Conservation (phyloP, 257 asterid genomes). For the Przewalskia tangutica region DNA sequence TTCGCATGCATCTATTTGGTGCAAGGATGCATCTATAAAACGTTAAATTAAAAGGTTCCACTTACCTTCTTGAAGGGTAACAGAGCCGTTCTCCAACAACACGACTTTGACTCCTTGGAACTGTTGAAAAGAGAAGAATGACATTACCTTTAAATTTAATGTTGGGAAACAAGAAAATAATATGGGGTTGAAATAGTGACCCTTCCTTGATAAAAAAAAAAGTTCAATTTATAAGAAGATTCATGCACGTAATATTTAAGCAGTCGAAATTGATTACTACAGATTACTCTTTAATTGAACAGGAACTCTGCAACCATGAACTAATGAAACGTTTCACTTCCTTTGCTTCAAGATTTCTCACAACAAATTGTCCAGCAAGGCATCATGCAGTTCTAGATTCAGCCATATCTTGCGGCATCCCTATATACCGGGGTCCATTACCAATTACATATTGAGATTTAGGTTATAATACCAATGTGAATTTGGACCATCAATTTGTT, state of each 20-base stretch:
- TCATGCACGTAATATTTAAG: not conserved
- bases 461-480: not conserved
- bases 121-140: not conserved
- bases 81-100: conserved; percentile 42
- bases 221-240: not conserved
- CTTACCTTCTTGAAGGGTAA: conserved; percentile 50
- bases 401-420: not conserved
- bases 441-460: not conserved
- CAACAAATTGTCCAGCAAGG: not conserved
- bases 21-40: not conserved
- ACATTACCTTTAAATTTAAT: conserved; percentile 18
- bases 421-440: not conserved
- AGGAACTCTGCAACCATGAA: not conserved
- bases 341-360: not conserved
- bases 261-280: not conserved
- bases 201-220: not conserved
- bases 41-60: not conserved
- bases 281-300: not conserved
- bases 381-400: not conserved
- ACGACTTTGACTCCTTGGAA: conserved; percentile 19
- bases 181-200: not conserved
- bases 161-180: not conserved
- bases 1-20: not conserved
- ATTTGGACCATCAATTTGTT: not conserved
- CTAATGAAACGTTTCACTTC: not conserved